Percentiles rank a stretch among this genome's conserved stretches.
Conservation (phyloP, 352 stramenopile species). For the Peronospora farinosa region DNA sequence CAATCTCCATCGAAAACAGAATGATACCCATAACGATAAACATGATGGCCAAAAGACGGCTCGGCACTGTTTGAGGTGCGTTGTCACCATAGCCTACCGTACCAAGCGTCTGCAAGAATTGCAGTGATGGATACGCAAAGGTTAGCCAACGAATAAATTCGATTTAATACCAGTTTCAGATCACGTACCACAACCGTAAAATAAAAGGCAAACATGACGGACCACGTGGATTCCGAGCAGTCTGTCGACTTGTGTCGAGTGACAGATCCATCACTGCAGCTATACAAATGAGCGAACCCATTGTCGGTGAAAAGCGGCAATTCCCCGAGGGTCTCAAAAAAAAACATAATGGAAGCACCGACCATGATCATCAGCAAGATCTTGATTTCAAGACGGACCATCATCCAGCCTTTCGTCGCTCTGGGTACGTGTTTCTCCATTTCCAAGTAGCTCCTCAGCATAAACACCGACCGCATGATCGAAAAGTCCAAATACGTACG, state of each 20-base stretch:
- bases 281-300: conserved; percentile 79
- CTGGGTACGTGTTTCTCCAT: conserved; percentile 73
- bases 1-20: conserved; percentile 85
- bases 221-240: conserved; percentile 68
- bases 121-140: background rate
- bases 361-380: conserved; percentile 82
- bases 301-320: conserved; percentile 72
- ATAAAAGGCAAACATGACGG: conserved; percentile 86
- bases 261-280: conserved; percentile 53
- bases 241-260: conserved; percentile 39
- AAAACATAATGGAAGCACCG: conserved; percentile 77
- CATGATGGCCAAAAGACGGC: conserved; percentile 76
- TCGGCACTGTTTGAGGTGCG: conserved; percentile 73
- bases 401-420: conserved; percentile 77
- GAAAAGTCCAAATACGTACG: conserved; percentile 84
- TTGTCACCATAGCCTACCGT: conserved; percentile 88
- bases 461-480: conserved; percentile 78
- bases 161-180: background rate
- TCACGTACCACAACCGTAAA: conserved; percentile 78
- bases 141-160: conserved; percentile 3
- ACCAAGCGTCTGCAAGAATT: conserved; percentile 54
- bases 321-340: conserved; percentile 82
- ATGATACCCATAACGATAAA: conserved; percentile 87
- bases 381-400: conserved; percentile 66
- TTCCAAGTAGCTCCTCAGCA: conserved; percentile 75